Evolutionary conservation across 1,139 yeast species (phyloP).

Genomic region (Saccharomyces hybrid): DNA sequence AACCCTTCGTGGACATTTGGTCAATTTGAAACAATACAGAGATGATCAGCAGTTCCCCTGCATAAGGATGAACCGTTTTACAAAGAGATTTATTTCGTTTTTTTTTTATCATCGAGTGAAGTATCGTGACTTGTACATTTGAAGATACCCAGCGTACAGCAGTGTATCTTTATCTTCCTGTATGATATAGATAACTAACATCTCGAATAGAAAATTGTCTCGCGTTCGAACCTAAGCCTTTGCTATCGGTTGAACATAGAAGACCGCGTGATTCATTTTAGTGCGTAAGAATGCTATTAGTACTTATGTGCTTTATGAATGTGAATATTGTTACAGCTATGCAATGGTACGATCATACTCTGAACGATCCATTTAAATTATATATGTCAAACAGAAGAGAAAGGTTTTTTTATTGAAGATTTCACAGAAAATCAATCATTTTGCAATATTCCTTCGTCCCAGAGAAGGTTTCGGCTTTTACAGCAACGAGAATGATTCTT

Average conservation of each 20-base stretch:
- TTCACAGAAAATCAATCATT: slow-evolving; percentile 8
- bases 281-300: not conserved
- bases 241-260: not conserved
- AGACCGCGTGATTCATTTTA: not conserved
- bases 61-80: slow-evolving; percentile 94
- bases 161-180: not conserved
- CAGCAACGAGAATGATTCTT: slow-evolving; percentile 19
- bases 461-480: slow-evolving; percentile 18
- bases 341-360: not conserved
- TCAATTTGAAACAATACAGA: slow-evolving; percentile 79
- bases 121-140: not conserved
- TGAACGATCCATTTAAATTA: not conserved
- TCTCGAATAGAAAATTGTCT: not conserved
- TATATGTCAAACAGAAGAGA: not conserved
- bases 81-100: slow-evolving; percentile 80
- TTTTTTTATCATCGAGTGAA: slow-evolving; percentile 31
- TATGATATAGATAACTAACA: not conserved
- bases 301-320: not conserved
- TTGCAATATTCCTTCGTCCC: slow-evolving; percentile 21
- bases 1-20: slow-evolving; percentile 47
- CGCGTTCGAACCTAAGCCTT: not conserved
- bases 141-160: not conserved
- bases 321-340: not conserved
- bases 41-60: slow-evolving; percentile 97
- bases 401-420: not conserved